A percentile compares a stretch with the other conserved stretches of the same genome.
Evolutionary conservation across 2,329 filamentous ascomycete genomes (phyloP).

Genomic region (Colletotrichum eremochloae): DNA sequence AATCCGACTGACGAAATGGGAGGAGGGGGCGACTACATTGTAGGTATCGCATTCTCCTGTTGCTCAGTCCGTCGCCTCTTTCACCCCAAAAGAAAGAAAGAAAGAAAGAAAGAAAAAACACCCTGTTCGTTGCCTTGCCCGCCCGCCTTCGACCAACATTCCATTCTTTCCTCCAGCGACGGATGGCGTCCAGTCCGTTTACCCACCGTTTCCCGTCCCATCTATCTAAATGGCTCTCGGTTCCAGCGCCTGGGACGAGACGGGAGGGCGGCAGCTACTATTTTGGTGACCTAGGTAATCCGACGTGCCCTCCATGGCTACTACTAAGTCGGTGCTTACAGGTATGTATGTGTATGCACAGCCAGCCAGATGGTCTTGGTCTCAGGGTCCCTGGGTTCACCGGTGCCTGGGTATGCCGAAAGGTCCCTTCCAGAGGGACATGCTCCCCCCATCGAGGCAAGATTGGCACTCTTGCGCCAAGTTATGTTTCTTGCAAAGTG

Average conservation of each 20-base stretch:
- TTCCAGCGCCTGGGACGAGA: constrained; percentile 5
- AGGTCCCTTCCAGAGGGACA: not conserved
- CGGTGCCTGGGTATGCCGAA: constrained; percentile 22
- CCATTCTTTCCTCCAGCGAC: constrained; percentile 6
- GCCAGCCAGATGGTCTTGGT: constrained; percentile 2
- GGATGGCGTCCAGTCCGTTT: constrained; percentile 19
- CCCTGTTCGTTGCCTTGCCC: constrained; percentile 1
- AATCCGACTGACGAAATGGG: constrained; percentile 30
- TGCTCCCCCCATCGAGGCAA: constrained; percentile 9
- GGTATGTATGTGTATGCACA: not conserved
- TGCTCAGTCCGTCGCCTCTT: constrained; percentile 23
- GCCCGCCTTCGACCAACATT: constrained; percentile 7
- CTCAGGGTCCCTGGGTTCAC: constrained; percentile 25
- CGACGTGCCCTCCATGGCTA: not conserved
- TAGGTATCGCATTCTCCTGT: constrained; percentile 4
- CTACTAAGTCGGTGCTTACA: not conserved
- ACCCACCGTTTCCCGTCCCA: constrained; percentile 19
- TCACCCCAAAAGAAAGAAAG: not conserved
- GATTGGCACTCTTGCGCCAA: constrained; percentile 26
- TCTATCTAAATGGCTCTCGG: constrained; percentile 19
- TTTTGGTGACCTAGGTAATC: constrained; percentile 9
- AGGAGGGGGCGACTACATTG: constrained; percentile 16
- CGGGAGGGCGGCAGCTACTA: constrained; percentile 16
- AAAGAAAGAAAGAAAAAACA: not conserved
- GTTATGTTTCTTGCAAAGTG: constrained; percentile 8